phyloP scores from a whole-genome alignment of 2,329 filamentous ascomycete genomes.

The Penicillium sp. region DNA sequence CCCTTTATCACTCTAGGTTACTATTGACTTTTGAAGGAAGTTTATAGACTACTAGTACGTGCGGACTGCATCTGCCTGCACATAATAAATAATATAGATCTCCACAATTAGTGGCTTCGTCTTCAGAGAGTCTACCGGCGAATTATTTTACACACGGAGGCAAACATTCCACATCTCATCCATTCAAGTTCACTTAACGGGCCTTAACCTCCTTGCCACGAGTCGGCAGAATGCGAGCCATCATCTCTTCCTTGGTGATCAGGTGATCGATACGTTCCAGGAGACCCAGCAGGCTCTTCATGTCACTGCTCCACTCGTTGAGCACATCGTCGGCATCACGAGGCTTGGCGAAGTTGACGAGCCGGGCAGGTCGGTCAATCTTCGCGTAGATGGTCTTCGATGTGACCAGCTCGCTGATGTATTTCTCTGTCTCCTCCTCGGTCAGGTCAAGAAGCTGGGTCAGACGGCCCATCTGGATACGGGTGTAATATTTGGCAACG shows the following conservation, averaged over 20 bases:
- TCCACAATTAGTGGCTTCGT: constrained; percentile 13
- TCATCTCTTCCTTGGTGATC: constrained; percentile 99
- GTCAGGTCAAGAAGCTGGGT: constrained; percentile 89
- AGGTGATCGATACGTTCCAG: constrained; percentile 94
- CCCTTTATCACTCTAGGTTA: too few relatives aligned
- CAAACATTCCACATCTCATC: constrained; percentile 15
- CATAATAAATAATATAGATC: constrained; percentile 5
- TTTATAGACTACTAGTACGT: too few relatives aligned
- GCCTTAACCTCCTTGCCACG: constrained; percentile 45
- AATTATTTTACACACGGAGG: constrained; percentile 36
- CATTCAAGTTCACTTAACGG: constrained; percentile 28
- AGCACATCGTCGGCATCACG: constrained; percentile 93
- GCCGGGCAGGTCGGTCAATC: constrained; percentile 89
- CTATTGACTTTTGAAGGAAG: too few relatives aligned
- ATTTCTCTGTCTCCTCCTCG: constrained; percentile 97
- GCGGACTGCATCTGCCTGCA: not conserved
- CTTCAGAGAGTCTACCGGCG: constrained; percentile 31
- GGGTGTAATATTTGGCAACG: constrained; percentile 97
- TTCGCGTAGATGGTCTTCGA: constrained; percentile 98
- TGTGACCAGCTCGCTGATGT: constrained; percentile 95
- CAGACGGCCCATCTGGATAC: constrained; percentile 88
- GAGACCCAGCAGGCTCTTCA: constrained; percentile 86
- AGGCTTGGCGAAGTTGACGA: constrained; percentile 94
- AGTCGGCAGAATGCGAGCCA: constrained; percentile 86
- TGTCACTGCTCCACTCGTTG: constrained; percentile 98